Conservation (phyloP, 495 filamentous ascomycete genomes). For the Xylaria grammica region DNA sequence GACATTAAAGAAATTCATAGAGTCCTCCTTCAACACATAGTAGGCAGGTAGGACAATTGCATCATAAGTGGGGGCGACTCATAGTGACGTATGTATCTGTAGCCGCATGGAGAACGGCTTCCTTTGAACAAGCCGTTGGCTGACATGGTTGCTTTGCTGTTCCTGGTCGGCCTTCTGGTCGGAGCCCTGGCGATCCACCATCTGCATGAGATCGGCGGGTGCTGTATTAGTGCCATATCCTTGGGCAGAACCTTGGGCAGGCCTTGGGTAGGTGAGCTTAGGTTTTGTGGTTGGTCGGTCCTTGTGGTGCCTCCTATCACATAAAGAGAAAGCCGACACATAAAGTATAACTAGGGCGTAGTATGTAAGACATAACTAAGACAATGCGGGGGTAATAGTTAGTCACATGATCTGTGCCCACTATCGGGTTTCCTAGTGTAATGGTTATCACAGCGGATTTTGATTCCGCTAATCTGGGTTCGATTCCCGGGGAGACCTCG, state of each 20-base stretch:
- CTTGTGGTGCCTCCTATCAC: no score
- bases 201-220: no score
- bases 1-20: not conserved
- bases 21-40: not conserved
- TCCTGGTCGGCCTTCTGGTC: not conserved
- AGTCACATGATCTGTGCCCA: conserved; percentile 3
- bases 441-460: conserved; percentile 28
- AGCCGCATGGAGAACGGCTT: not conserved
- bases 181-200: no score
- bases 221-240: no score
- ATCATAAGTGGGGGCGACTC: conserved; percentile 7
- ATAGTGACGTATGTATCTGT: conserved; percentile 10
- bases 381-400: not conserved
- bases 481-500: conserved; percentile 28
- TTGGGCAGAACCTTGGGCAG: no score
- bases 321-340: no score
- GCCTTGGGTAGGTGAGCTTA: no score
- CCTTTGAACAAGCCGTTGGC: not conserved
- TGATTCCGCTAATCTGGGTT: conserved; percentile 26
- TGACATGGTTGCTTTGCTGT: not conserved
- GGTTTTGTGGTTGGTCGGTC: no score
- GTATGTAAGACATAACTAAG: no score
- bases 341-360: no score
- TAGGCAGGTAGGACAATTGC: not conserved
- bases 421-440: conserved; percentile 20